Evolutionary conservation across 1,284 basidiomycete species (phyloP), one percentile per base, ranked within the genome.

Genomic region (Bjerkandera adusta): DNA sequence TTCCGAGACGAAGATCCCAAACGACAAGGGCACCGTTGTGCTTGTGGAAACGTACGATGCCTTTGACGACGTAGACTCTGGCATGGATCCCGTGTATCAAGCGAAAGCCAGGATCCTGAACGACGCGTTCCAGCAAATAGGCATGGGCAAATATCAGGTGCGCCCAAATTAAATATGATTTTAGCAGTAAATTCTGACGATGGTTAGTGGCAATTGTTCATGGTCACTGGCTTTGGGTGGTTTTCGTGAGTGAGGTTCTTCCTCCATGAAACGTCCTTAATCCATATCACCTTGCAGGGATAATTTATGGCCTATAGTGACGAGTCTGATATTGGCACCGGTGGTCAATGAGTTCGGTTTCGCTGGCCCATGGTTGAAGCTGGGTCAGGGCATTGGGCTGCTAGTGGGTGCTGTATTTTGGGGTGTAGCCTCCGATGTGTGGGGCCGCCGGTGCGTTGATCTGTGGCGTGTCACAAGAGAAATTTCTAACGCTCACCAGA

Each of bases 61-160:
- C 10, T 77, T 73, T 41, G 69, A 69, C 26, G 73, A 75, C 10
- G 69, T 67, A 22, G 60, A 70, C 1, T 50, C 57, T 7, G 57
- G 54, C 5, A 53, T 84, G 37, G 83, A 87, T 53, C 81, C 79
- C 0, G 68, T 82, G 1, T 86, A 87, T 53, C 72, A 75, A 48
- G 77, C 73, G 16, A 86, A 86, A 52, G 79, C 81, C 1, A 66
- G 69, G 4, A 66, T 85, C 6, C 62, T 88, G 47, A 87, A 86
- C 51, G 71, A 77, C 44, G 84, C 83, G 1, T 68, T 89, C 10
- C 80, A 83, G 58, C 78, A 83, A 43, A 81, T 87, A 36, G 85
- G 85, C 4, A 85, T 86, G 78, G 85, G 85, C 4, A 76, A 69
- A 46, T 87, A 86, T 57, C 84, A 86, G 68, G 78, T 77, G 49